These are phyloP conservation scores for Fusarium oligoseptatum DNA, from an alignment of 2,329 filamentous ascomycete species.

Conservation along the genomic window DNA sequence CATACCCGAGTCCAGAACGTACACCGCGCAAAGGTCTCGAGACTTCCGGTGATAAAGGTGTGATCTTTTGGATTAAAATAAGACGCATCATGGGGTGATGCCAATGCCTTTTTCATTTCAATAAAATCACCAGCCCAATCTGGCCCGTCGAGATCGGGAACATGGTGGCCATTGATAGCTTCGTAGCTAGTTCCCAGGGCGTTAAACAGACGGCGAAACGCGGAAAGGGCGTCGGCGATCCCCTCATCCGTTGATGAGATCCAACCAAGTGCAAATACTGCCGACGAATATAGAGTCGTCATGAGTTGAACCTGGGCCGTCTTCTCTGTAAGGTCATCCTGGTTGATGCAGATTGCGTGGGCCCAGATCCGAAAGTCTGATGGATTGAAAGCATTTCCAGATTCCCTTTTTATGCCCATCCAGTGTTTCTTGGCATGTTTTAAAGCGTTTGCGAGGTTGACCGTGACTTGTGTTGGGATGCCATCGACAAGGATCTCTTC, in stretches of 20 bases:
- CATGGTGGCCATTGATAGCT: background rate
- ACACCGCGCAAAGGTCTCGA: background rate
- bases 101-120: background rate
- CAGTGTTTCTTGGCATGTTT: background rate
- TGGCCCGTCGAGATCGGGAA: background rate
- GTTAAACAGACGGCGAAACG: background rate
- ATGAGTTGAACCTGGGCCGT: background rate
- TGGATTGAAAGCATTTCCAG: background rate
- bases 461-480: rapidly evolving
- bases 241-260: background rate
- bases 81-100: background rate
- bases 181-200: background rate
- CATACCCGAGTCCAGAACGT: slow-evolving; percentile 5
- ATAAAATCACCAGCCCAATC: background rate
- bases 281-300: background rate
- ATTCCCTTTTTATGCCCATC: background rate
- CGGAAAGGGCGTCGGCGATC: background rate
- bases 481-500: background rate
- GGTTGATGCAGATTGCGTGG: background rate
- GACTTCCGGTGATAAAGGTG: background rate
- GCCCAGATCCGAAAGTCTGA: background rate
- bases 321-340: background rate
- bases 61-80: background rate
- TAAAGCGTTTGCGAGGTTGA: background rate
- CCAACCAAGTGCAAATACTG: background rate